Conservation (phyloP, 768 basidiomycete genomes). For the Dioszegia hungarica region DNA sequence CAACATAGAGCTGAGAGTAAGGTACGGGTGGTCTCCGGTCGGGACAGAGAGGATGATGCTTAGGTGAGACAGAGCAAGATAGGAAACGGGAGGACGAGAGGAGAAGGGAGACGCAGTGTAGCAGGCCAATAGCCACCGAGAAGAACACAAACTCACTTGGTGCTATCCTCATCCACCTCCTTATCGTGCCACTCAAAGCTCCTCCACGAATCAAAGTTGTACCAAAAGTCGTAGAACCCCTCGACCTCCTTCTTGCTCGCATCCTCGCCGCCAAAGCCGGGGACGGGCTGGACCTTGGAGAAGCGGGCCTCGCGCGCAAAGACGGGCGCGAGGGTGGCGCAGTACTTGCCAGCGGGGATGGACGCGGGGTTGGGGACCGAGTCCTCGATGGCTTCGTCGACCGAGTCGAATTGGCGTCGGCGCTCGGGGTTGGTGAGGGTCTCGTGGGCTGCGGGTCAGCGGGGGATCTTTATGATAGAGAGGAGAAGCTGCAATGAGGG, state of each 20-base stretch:
- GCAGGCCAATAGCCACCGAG: not conserved
- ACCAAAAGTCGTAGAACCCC: slow-evolving; percentile 97
- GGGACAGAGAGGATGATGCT: too few relatives aligned
- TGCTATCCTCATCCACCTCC: slow-evolving; percentile 95
- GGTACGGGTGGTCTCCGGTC: too few relatives aligned
- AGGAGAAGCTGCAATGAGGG: not conserved
- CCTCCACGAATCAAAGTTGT: slow-evolving; percentile 98
- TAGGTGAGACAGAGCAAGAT: too few relatives aligned
- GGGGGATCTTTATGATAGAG: too few relatives aligned
- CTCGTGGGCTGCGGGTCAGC: slow-evolving; percentile 63
- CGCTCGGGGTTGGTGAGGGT: slow-evolving; percentile 80
- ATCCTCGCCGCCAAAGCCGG: slow-evolving; percentile 65
- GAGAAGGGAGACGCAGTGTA: not conserved
- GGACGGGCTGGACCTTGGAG: slow-evolving; percentile 77
- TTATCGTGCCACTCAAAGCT: slow-evolving; percentile 98
- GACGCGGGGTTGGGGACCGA: slow-evolving; percentile 55
- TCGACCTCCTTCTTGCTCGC: slow-evolving; percentile 78
- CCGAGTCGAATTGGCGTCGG: slow-evolving; percentile 92
- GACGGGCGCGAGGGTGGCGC: slow-evolving; percentile 68
- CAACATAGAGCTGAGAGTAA: too few relatives aligned
- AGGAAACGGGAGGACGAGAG: not conserved
- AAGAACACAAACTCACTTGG: slow-evolving; percentile 54
- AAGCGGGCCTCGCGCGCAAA: slow-evolving; percentile 91
- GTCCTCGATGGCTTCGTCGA: slow-evolving; percentile 80
- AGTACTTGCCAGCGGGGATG: slow-evolving; percentile 59